A percentile compares a stretch with the other conserved stretches of the same genome.
Evolutionary conservation across 2,329 filamentous ascomycete genomes (phyloP).

Genomic region (Cadophora luteo-olivacea): DNA sequence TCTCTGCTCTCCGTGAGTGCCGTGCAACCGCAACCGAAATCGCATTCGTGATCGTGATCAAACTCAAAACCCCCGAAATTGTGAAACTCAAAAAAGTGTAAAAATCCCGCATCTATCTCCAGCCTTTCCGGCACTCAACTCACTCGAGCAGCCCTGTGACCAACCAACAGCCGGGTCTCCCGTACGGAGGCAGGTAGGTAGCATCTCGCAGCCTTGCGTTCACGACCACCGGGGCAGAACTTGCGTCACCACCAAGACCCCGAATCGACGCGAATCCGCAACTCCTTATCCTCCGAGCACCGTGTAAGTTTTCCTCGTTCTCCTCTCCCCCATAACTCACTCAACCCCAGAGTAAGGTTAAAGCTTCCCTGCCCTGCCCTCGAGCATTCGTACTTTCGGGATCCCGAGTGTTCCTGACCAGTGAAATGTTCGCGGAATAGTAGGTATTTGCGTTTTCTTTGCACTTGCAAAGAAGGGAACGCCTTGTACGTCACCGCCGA

Average conservation of each 20-base stretch:
- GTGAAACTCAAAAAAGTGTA: background rate
- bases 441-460: background rate
- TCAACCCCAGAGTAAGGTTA: too few relatives aligned
- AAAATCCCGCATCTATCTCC: slow-evolving; percentile 7
- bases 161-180: background rate
- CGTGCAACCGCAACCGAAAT: background rate
- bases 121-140: slow-evolving; percentile 2
- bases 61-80: background rate
- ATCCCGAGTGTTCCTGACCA: slow-evolving; percentile 9
- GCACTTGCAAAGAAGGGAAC: background rate
- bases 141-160: background rate
- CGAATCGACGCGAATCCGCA: slow-evolving; percentile 7
- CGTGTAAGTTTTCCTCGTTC: background rate
- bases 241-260: slow-evolving; percentile 14
- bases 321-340: too few relatives aligned
- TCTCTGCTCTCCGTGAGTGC: background rate
- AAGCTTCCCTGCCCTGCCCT: background rate
- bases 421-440: background rate
- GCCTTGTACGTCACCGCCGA: background rate
- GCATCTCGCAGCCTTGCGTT: slow-evolving; percentile 10
- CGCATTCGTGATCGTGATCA: background rate
- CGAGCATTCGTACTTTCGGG: background rate
- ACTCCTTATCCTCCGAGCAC: background rate
- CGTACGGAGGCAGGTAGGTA: background rate
- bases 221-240: background rate